These are phyloP conservation scores for Nematocida parisii DNA, from an alignment of 371 early-diverging fungal species.

Conservation along the genomic window DNA sequence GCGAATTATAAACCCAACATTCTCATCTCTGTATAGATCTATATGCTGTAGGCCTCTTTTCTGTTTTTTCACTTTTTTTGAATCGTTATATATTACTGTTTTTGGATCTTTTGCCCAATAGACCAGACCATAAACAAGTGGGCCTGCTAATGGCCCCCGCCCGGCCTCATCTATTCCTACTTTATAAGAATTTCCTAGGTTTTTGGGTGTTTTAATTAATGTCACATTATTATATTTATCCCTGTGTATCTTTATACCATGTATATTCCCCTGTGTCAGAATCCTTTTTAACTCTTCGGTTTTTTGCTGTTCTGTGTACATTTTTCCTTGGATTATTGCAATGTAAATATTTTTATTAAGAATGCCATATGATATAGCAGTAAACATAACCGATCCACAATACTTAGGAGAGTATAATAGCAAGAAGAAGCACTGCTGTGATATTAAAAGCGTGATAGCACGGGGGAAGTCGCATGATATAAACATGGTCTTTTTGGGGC, in stretches of 20 bases:
- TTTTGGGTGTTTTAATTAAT: conserved; percentile 31
- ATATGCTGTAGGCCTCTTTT: conserved; percentile 73
- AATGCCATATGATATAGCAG: conserved; percentile 55
- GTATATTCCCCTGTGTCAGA: background rate
- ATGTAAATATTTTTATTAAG: conserved; percentile 13
- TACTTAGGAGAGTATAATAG: conserved; percentile 41
- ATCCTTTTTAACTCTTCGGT: background rate
- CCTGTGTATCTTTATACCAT: background rate
- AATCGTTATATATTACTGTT: conserved; percentile 62
- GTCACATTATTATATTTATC: conserved; percentile 38
- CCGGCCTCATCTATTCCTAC: conserved; percentile 98
- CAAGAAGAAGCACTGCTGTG: conserved; percentile 21
- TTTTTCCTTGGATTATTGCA: background rate
- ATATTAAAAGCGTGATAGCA: conserved; percentile 24
- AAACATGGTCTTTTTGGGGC: conserved; percentile 42
- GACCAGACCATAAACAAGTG: conserved; percentile 68
- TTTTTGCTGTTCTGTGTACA: background rate
- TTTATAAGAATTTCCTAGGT: conserved; percentile 34
- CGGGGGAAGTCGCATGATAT: conserved; percentile 6
- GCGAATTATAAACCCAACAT: conserved; percentile 73
- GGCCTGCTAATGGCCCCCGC: conserved; percentile 88
- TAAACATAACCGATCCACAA: conserved; percentile 55
- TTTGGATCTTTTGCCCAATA: conserved; percentile 33
- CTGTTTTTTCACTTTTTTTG: conserved; percentile 71
- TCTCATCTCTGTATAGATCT: conserved; percentile 72